Conservation (phyloP, 495 filamentous ascomycete species). For the Neurospora hispaniola region DNA sequence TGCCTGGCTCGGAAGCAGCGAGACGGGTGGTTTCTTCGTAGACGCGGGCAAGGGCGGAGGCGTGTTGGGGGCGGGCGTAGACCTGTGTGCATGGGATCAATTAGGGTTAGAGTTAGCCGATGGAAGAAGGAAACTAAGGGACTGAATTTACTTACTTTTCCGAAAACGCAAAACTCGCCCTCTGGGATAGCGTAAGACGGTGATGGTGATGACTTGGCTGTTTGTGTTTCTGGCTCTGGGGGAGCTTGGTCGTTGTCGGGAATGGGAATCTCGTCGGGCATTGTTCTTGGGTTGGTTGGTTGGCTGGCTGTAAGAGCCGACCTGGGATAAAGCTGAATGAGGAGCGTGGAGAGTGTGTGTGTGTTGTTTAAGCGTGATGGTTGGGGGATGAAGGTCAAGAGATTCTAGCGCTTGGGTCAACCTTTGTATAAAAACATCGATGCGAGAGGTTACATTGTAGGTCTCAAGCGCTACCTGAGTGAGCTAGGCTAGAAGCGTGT, state of each 20-base stretch:
- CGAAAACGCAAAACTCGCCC: conserved; percentile 9
- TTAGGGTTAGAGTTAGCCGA: too few species aligned
- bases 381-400: neutral
- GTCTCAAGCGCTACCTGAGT: too few species aligned
- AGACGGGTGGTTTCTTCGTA: conserved; percentile 25
- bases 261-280: neutral
- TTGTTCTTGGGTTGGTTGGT: neutral
- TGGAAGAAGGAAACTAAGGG: too few species aligned
- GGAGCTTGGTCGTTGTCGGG: neutral
- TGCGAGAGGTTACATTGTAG: neutral
- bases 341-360: too few species aligned
- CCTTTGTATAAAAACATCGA: neutral
- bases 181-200: neutral
- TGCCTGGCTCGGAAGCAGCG: conserved; percentile 22
- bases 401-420: neutral
- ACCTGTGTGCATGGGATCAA: conserved; percentile 4
- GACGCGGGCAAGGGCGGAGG: conserved; percentile 23
- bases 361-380: neutral
- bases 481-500: neutral
- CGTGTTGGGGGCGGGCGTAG: conserved; percentile 26
- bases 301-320: too few species aligned
- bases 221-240: neutral
- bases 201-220: neutral
- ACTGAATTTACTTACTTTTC: too few species aligned
- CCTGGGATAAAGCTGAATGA: too few species aligned